Evolutionary conservation across 768 basidiomycete genomes (phyloP), one percentile per base, ranked within the genome.

Genomic region (Clathrus columnatus): DNA sequence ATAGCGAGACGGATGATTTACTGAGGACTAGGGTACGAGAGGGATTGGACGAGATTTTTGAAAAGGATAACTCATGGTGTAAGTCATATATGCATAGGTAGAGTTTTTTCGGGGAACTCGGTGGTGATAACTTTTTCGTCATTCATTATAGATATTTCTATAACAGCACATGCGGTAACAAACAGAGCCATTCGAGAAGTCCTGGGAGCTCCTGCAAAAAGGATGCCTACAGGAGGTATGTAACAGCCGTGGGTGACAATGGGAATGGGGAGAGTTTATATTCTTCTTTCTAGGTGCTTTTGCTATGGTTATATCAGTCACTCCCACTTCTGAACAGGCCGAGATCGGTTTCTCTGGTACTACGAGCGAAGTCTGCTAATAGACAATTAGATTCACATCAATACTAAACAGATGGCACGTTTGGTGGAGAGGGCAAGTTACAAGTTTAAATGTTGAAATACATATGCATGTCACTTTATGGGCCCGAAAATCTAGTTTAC

Each of bases 91-190:
- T n/a, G n/a, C n/a, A n/a, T 11, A 36, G 11, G 14, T 36, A 11
- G n/a, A n/a, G n/a, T 36, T 3, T 36, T n/a, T 55, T 42, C 55
- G 27, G 41, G 45, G 23, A 5, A n/a, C 42, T 23, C 23, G 43
- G 43, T 7, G 32, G 10, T 7, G 24, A 36, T 49, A 21, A 44
- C 54, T 32, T 16, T n/a, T 59, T 10, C 6, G 5, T 29, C 10
- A 29, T 11, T n/a, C 20, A n/a, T n/a, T n/a, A n/a, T 20, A 87
- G 86, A 78, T 59, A 76, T 87, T n/a, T 82, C 83, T 4, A 75
- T 87, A 56, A 84, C 84, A 0, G 77, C 80, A 0, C 87, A 89
- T 62, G 73, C 78, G 16, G 82, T 78, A 0, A 76, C 82, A 57
- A 83, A 84, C 44, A 74, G 75, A 44, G 79, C 75, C 0, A 77